Conservation (phyloP, 441 rosid species). For the Arabidopsis lyrata region DNA sequence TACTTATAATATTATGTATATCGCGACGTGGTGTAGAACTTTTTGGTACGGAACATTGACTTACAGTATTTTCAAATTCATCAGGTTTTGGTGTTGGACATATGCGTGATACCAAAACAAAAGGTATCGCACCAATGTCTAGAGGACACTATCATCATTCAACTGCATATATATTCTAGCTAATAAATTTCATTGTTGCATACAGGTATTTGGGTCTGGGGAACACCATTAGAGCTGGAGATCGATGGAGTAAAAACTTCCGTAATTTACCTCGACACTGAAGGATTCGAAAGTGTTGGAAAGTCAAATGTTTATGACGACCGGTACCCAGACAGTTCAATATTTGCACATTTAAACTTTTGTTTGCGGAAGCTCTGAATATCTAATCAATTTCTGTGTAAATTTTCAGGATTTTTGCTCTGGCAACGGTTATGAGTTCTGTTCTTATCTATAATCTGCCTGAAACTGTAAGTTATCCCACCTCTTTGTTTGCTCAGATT, state of each 20-base stretch:
- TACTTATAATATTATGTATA: conserved; percentile 11
- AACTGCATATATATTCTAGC: background rate
- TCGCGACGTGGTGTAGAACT: background rate
- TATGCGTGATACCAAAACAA: conserved; percentile 99
- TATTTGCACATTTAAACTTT: conserved; percentile 18
- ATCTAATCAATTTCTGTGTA: conserved; percentile 14
- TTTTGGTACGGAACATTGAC: background rate
- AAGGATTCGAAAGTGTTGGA: conserved; percentile 99
- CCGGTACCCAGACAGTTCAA: conserved; percentile 58
- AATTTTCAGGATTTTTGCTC: conserved; percentile 87
- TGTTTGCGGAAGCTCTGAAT: background rate
- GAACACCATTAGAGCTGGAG: conserved; percentile 80
- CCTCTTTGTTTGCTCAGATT: conserved; percentile 22
- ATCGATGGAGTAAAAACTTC: conserved; percentile 86
- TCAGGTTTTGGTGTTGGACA: conserved; percentile 99
- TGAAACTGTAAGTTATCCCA: conserved; percentile 78
- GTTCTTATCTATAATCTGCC: conserved; percentile 96
- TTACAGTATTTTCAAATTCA: background rate
- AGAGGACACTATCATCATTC: conserved; percentile 13
- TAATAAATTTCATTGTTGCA: conserved; percentile 34
- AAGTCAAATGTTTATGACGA: conserved; percentile 99
- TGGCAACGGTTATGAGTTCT: conserved; percentile 97
- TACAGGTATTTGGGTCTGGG: conserved; percentile 99
- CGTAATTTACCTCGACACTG: conserved; percentile 94
- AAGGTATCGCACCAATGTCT: conserved; percentile 59